These are phyloP conservation scores for Cystobasidium slooffiae DNA, from an alignment of 1,284 basidiomycete species.

Conservation along the genomic window DNA sequence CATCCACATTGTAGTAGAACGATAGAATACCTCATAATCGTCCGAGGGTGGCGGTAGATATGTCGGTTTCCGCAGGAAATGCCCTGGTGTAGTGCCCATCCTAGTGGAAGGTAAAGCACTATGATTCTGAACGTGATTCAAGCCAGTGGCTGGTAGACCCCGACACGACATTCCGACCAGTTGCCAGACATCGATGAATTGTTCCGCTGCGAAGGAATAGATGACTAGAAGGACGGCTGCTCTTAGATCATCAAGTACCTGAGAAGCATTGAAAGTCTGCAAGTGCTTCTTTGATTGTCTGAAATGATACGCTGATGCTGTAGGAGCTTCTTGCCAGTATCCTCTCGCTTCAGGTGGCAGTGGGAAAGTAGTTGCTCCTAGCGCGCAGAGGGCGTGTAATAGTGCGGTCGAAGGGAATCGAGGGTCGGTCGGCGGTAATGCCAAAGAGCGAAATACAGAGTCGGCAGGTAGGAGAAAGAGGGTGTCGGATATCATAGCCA, in stretches of 20 bases:
- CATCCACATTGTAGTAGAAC: slow-evolving; percentile 32
- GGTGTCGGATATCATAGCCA: slow-evolving; percentile 31
- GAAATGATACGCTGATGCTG: slow-evolving; percentile 30
- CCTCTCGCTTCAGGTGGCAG: slow-evolving; percentile 17
- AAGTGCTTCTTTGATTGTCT: slow-evolving; percentile 24
- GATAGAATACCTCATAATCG: slow-evolving; percentile 40
- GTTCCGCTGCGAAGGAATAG: slow-evolving; percentile 36
- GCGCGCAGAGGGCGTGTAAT: slow-evolving; percentile 29
- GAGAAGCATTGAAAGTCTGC: slow-evolving; percentile 16
- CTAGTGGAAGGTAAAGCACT: slow-evolving; percentile 33
- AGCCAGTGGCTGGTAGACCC: slow-evolving; percentile 16
- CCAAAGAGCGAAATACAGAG: slow-evolving; percentile 28
- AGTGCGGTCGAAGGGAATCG: slow-evolving; percentile 34
- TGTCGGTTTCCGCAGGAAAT: slow-evolving; percentile 38
- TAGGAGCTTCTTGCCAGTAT: slow-evolving; percentile 23
- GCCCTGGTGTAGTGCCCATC: slow-evolving; percentile 31
- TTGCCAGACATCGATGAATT: slow-evolving; percentile 42
- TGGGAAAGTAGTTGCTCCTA: slow-evolving; percentile 18
- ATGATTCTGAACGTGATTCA: slow-evolving; percentile 42
- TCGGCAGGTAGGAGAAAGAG: slow-evolving; percentile 24
- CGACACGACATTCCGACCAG: slow-evolving; percentile 28
- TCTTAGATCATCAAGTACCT: slow-evolving; percentile 24
- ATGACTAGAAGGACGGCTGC: slow-evolving; percentile 25
- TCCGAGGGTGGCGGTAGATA: slow-evolving; percentile 8
- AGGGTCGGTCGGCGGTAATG: slow-evolving; percentile 36